Evolutionary conservation across 2,329 filamentous ascomycete species (phyloP), one percentile per base, ranked within the genome.

Genomic region (Claviceps sp.): DNA sequence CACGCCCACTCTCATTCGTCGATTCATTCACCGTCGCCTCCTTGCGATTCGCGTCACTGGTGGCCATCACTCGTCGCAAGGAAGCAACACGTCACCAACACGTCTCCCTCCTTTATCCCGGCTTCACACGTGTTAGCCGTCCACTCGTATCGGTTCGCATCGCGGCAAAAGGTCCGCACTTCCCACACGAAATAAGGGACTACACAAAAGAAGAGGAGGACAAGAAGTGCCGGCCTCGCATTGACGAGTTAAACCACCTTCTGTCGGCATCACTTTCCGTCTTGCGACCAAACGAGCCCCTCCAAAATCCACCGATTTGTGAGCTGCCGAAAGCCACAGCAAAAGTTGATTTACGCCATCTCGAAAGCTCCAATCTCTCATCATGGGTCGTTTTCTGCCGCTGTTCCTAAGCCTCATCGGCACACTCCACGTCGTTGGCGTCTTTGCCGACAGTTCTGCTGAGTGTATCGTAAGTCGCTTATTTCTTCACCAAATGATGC

Each of bases 401-500:
- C 14, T 53, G 24, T 16, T 60, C 40, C 42, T 67, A 16, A 55
- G 63, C 55, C 60, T 61, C 50, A 55, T 67, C 50, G 59, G 60
- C 56, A 60, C 62, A 49, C 46, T 65, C 9, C 58, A 60, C n/a
- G 53, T 60, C 6, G 47, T 61, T 18, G 55, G 58, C 43, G 64
- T 62, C 34, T 55, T 57, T 44, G 65, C 57, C 14, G 57, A 62
- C 37, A 56, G 55, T 42, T 44, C 48, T 14, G 52, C 59, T 18
- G 44, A 57, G 2, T 68, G 65, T 51, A 56, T 68, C 48, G 66
- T 68, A 60, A 63, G 66, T 63, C 38, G 11, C 2, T 22, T 45
- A 37, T 40, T 16, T 7, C 42, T 37, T 42, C 20, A 14, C 18
- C 18, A 9, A 4, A 20, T 24, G 6, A 20, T 8, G 41, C 4